These are phyloP conservation scores for Naganishia cerealis DNA, from an alignment of 1,284 basidiomycete species.

Conservation along the genomic window DNA sequence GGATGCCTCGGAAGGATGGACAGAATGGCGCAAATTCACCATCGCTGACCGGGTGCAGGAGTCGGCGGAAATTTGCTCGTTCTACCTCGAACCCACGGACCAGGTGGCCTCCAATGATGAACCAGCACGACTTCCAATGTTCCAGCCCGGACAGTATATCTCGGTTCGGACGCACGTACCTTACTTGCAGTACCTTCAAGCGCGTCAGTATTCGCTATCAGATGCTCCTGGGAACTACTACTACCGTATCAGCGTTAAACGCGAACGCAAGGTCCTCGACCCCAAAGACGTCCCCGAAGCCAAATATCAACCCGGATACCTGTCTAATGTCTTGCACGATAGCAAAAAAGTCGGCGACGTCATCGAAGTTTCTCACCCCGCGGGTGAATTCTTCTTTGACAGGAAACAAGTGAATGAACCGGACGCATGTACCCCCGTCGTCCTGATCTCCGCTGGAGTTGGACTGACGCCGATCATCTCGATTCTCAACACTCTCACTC, in stretches of 20 bases:
- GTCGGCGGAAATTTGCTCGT: constrained; percentile 40
- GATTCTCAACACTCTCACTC: constrained; percentile 42
- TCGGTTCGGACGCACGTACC: constrained; percentile 38
- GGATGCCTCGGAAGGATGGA: constrained; percentile 39
- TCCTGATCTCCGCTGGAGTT: constrained; percentile 46
- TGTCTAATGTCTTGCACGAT: constrained; percentile 40
- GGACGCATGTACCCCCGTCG: constrained; percentile 37
- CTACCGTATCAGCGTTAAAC: constrained; percentile 45
- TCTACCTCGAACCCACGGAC: constrained; percentile 40
- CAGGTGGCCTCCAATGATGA: constrained; percentile 30
- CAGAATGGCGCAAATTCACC: constrained; percentile 42
- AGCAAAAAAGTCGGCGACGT: constrained; percentile 38
- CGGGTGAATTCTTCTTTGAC: constrained; percentile 44
- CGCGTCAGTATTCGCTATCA: constrained; percentile 44
- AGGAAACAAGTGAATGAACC: constrained; percentile 30
- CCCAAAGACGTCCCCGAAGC: constrained; percentile 24
- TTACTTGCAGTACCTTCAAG: constrained; percentile 37
- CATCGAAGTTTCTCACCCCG: constrained; percentile 41
- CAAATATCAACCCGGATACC: constrained; percentile 28
- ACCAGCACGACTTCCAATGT: constrained; percentile 37
- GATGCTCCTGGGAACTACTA: constrained; percentile 40
- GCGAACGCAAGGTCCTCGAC: constrained; percentile 19
- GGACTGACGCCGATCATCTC: constrained; percentile 46
- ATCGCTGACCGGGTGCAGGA: constrained; percentile 40
- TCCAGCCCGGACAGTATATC: constrained; percentile 45